These are phyloP conservation scores for Aspergillus terreus DNA, from an alignment of 2,329 filamentous ascomycete species.

Conservation along the genomic window DNA sequence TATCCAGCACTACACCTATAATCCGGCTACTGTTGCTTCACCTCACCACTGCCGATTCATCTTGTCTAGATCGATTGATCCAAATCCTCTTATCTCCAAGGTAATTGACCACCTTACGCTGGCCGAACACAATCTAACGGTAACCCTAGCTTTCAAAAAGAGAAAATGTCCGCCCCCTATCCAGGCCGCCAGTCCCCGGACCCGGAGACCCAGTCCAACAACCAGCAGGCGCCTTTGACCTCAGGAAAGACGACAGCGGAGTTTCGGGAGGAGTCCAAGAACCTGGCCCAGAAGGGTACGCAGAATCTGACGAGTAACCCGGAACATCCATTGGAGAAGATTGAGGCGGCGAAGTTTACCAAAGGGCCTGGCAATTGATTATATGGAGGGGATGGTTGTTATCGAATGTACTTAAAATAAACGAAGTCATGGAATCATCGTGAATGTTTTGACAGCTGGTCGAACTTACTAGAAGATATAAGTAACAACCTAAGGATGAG, in stretches of 20 bases:
- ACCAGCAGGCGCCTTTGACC: constrained; percentile 60
- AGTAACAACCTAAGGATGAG: no score
- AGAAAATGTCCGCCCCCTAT: constrained; percentile 57
- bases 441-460: no score
- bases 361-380: constrained; percentile 13
- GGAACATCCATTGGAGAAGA: constrained; percentile 36
- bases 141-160: not conserved
- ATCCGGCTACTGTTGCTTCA: not conserved
- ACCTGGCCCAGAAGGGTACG: constrained; percentile 11
- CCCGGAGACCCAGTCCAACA: constrained; percentile 63
- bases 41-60: no score
- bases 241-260: constrained; percentile 53
- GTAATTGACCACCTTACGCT: not conserved
- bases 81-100: not conserved
- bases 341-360: constrained; percentile 32
- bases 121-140: not conserved
- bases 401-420: no score
- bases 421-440: no score
- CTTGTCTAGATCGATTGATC: no score
- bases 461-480: no score
- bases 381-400: not conserved
- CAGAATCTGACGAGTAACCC: constrained; percentile 39
- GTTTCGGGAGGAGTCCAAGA: constrained; percentile 23
- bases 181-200: constrained; percentile 74
- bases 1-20: not conserved